Conservation (phyloP, 148 eudicot genomes). For the Diospyros lotus region DNA sequence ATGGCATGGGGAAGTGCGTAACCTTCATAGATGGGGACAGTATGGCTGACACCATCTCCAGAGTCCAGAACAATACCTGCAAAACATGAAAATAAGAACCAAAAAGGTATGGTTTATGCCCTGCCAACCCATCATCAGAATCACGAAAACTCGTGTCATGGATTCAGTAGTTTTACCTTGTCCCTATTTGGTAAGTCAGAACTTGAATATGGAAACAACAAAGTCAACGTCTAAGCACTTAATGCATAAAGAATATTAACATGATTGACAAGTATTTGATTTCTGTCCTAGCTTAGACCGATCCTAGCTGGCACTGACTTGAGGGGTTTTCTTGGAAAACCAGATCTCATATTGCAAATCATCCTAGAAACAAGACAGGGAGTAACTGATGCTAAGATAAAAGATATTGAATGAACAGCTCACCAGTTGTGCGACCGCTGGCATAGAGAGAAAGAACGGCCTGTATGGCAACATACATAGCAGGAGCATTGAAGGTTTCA, state of each 20-base stretch:
- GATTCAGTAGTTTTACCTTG: no score
- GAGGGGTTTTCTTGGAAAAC: neutral
- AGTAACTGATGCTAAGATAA: neutral
- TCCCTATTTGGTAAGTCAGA: no score
- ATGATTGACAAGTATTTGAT: neutral
- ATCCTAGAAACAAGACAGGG: neutral
- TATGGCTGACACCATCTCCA: conserved; percentile 12
- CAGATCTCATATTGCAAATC: neutral
- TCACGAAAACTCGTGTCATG: no score
- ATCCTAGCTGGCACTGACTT: neutral
- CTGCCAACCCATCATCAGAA: no score
- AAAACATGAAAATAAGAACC: neutral
- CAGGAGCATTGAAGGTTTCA: conserved; percentile 54
- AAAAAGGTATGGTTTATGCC: neutral
- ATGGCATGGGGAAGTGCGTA: conserved; percentile 9
- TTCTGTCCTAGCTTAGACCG: neutral
- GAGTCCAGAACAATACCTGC: conserved; percentile 12
- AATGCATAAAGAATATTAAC: neutral
- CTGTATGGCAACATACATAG: conserved; percentile 52
- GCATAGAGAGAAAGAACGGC: conserved; percentile 59
- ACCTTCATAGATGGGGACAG: conserved; percentile 9
- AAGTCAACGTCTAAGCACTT: no score
- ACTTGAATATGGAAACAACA: no score
- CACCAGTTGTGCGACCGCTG: conserved; percentile 59
- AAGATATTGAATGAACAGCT: conserved; percentile 1